Base-by-base conservation (phyloP, 2,329 filamentous ascomycete genomes). In the Fusarium nygamai region DNA sequence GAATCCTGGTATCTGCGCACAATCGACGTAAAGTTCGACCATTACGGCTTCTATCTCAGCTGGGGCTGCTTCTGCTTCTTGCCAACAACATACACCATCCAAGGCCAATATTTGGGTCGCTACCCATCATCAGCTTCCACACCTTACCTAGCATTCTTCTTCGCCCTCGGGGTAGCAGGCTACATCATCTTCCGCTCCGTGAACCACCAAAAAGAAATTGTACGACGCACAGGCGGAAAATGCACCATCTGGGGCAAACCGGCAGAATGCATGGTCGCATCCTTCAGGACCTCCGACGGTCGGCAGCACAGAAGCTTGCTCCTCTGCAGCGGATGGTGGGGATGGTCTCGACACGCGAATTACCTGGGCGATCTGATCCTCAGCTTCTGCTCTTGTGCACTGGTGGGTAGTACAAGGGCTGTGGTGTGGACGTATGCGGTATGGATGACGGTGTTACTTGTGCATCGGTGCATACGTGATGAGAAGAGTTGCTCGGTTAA, bases 1-100 rank as follows among this genome's bases (percentile, higher is more conserved):
- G 86, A 87, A 71, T 81, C 83, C 19, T 87, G 86, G 85, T 86
- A 87, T 67, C 77, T 85, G n/a, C 80, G 81, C 27, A 86, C 85
- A 5, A 84, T 85, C 16, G 84, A 86, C 60, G 85, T 85, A 43
- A 79, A 79, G 8, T 83, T 85, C 56, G 84, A 86, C 43, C 84
- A 85, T 53, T 85, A 83, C 39, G 85, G 84, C 6, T 86, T 86
- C 69, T 85, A 85, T 69, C 74, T 85, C 7, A 81, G 80, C 33
- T 87, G 85, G 84, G 86, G 85, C 10, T 85, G 82, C 29, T 81
- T 84, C 33, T 85, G 82, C 22, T 87, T 84, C 78, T 78, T 88
- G 5, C 85, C 86, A 0, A 81, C 79, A 2, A 82, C 84, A 31
- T 87, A 87, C 72, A 87, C 86, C 1, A 80, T 86, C 2, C 86